Evolutionary conservation across 148 eudicot species (phyloP), one percentile per base, ranked within the genome.

Genomic region (Nepenthes mirabilis): DNA sequence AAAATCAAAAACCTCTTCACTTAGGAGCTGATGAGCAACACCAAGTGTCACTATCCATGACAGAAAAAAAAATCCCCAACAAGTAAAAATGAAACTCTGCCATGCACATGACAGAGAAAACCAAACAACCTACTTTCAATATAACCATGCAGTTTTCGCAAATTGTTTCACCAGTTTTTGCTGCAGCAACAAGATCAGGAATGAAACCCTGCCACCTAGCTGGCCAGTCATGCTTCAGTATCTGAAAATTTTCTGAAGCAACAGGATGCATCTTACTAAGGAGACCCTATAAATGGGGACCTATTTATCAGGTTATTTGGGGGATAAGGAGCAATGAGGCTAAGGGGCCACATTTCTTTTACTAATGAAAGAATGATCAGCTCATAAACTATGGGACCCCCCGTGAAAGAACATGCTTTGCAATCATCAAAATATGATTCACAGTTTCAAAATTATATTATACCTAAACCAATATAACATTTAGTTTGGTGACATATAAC

Each of bases 161-260:
- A 59, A 93, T 86, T 9, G 98, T 93, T 83, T 93, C 98, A 68
- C 87, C 86, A 11, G 94, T 83, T 76, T 86, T 93, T 58, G 96
- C 98, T 59, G 98, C 98, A 64, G 84, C 77, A 40, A 93, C 95
- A 50, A 93, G 80, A 75, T 93, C 98, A 12, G 98, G 98, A 70
- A 93, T 81, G 67, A 93, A 93, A 62, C 95, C 88, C 68, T 74
- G 80, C 98, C 98, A 93, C 74, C 85, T 79, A 47, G 85, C 74
- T n/a, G 98, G 98, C 98, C 98, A 93, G 76, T 93, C 98, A 64
- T 93, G 98, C 76, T 93, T 93, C 91, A 93, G 61, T 68, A 93
- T 93, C 98, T 88, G 81, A 48, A 74, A 32, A 61, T 13, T 48
- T 34, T 36, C n/a, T n/a, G n/a, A n/a, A n/a, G n/a, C n/a, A n/a